phyloP scores from a whole-genome alignment of 2,329 filamentous ascomycete species.

The Aspergillus japonicus region DNA sequence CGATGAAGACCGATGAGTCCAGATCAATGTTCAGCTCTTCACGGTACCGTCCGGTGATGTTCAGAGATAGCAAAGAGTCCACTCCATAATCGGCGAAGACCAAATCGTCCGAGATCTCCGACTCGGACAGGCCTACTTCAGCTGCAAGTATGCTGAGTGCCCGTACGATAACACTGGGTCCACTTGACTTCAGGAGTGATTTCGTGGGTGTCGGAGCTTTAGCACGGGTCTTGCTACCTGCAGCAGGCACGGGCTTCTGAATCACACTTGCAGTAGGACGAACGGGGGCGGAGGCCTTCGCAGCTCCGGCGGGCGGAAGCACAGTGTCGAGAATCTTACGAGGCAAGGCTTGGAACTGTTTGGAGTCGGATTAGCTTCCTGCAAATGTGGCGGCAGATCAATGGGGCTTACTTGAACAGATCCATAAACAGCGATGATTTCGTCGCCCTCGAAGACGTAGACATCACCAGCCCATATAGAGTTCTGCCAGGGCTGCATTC shows the following conservation, averaged over 20 bases:
- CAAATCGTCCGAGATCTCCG: slow-evolving; percentile 59
- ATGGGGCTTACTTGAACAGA: slow-evolving; percentile 43
- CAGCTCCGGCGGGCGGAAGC: slow-evolving; percentile 36
- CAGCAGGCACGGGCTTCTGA: slow-evolving; percentile 28
- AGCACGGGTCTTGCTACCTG: slow-evolving; percentile 23
- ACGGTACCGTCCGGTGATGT: slow-evolving; percentile 61
- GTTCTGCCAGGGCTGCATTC: slow-evolving; percentile 54
- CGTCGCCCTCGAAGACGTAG: slow-evolving; percentile 59
- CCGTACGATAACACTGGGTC: slow-evolving; percentile 32
- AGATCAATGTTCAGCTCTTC: slow-evolving; percentile 62
- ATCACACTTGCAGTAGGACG: slow-evolving; percentile 22
- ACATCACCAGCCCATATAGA: slow-evolving; percentile 61
- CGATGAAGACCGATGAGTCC: slow-evolving; percentile 59
- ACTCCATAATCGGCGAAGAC: slow-evolving; percentile 63
- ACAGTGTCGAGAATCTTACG: slow-evolving; percentile 43
- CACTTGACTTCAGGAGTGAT: slow-evolving; percentile 25
- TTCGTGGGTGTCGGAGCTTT: slow-evolving; percentile 27
- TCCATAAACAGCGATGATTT: slow-evolving; percentile 55
- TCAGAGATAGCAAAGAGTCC: slow-evolving; percentile 61
- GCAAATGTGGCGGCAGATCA: background rate
- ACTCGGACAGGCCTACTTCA: slow-evolving; percentile 57
- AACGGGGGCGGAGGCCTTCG: slow-evolving; percentile 24
- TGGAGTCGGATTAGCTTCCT: slow-evolving; percentile 10
- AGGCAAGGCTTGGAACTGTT: slow-evolving; percentile 43
- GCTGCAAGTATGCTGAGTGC: slow-evolving; percentile 42